Conservation (phyloP, 2,329 filamentous ascomycete species). For the Nigrospora oryzae region DNA sequence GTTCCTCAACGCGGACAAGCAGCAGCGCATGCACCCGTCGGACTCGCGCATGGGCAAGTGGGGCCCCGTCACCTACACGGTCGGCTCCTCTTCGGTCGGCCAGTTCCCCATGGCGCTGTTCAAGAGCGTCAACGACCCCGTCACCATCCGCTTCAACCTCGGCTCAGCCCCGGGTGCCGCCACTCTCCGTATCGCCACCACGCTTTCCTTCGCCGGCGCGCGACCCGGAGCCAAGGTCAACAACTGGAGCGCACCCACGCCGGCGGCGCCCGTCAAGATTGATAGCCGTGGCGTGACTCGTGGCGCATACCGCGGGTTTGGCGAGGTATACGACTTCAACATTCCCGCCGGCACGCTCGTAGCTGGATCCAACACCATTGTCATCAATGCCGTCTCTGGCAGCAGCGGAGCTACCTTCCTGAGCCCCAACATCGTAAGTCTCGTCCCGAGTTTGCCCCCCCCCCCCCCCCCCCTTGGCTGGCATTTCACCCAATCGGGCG, state of each 20-base stretch:
- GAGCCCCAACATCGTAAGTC: conserved; percentile 45
- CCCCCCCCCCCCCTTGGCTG: too few relatives aligned
- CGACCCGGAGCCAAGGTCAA: conserved; percentile 52
- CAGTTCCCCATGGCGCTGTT: conserved; percentile 61
- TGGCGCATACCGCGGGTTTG: conserved; percentile 54
- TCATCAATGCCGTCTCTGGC: conserved; percentile 49
- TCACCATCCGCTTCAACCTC: conserved; percentile 53
- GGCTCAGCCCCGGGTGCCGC: conserved; percentile 40
- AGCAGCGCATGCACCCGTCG: conserved; percentile 60
- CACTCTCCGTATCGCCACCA: conserved; percentile 58
- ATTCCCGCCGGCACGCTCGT: conserved; percentile 51
- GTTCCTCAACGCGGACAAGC: conserved; percentile 59
- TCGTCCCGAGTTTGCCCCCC: not conserved
- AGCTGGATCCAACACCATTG: conserved; percentile 55
- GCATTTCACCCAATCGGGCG: not conserved
- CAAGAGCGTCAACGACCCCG: conserved; percentile 48
- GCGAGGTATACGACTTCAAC: conserved; percentile 55
- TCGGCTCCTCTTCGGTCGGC: conserved; percentile 40
- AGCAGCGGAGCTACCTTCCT: conserved; percentile 46
- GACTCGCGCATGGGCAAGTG: conserved; percentile 56
- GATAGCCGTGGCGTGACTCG: conserved; percentile 57
- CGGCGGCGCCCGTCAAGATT: conserved; percentile 50
- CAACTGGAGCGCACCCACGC: conserved; percentile 36
- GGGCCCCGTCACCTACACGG: conserved; percentile 52
- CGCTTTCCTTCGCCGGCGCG: conserved; percentile 50